Conservation (phyloP, 768 basidiomycete genomes). For the Podaxis pistillaris region DNA sequence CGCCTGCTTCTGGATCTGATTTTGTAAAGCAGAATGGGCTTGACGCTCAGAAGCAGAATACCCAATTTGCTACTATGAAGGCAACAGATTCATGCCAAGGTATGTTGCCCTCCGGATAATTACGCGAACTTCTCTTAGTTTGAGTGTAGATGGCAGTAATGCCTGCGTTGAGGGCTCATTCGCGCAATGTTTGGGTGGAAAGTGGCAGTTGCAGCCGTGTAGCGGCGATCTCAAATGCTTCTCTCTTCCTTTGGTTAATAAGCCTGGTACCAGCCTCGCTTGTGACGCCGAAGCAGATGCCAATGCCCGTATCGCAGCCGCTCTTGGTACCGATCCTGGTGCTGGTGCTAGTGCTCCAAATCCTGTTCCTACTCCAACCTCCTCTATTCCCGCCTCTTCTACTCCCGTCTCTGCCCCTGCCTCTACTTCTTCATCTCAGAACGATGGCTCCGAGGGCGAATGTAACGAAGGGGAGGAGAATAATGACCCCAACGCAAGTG, state of each 20-base stretch:
- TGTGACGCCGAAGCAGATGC: slow-evolving; percentile 44
- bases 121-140: background rate
- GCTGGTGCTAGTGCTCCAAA: slow-evolving; percentile 22
- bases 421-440: slow-evolving; percentile 8
- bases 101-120: slow-evolving; percentile 22
- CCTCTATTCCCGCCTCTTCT: slow-evolving; percentile 11
- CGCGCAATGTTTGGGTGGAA: slow-evolving; percentile 41
- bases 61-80: slow-evolving; percentile 43
- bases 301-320: slow-evolving; percentile 34
- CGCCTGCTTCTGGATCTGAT: slow-evolving; percentile 12
- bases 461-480: slow-evolving; percentile 14
- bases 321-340: slow-evolving; percentile 37
- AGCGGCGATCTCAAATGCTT: slow-evolving; percentile 35
- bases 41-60: slow-evolving; percentile 49
- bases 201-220: slow-evolving; percentile 40
- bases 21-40: slow-evolving; percentile 43
- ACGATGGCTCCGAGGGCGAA: slow-evolving; percentile 13
- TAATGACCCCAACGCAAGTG: slow-evolving; percentile 12
- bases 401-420: background rate
- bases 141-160: slow-evolving; percentile 30
- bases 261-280: slow-evolving; percentile 40
- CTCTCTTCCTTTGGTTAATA: slow-evolving; percentile 49
- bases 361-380: slow-evolving; percentile 5
- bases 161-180: slow-evolving; percentile 41
- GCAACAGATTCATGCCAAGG: slow-evolving; percentile 46